phyloP scores from a whole-genome alignment of 306 rosid species.

The Comarum palustre region DNA sequence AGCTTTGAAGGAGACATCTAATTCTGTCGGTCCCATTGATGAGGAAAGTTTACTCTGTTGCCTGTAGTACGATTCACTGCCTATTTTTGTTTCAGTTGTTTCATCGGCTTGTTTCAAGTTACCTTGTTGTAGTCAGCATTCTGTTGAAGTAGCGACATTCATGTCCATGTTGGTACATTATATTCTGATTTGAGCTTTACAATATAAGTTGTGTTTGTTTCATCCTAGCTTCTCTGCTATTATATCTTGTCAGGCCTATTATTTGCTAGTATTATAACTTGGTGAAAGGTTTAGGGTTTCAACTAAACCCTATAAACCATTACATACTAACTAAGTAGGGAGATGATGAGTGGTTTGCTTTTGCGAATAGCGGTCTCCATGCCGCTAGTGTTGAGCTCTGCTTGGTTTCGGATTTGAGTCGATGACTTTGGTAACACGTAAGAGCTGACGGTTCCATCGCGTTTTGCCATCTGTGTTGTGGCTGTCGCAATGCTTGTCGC shows the following conservation, averaged over 20 bases:
- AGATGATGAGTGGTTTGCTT: no score
- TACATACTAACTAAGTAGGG: no score
- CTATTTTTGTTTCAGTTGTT: conserved; percentile 8
- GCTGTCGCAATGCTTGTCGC: no score
- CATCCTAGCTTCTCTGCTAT: not conserved
- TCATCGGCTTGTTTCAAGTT: not conserved
- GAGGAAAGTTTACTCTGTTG: not conserved
- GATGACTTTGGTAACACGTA: no score
- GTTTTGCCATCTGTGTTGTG: no score
- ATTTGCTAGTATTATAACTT: not conserved
- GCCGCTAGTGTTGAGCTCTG: no score
- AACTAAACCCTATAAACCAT: no score
- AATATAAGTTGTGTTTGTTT: not conserved
- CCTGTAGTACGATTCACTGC: not conserved
- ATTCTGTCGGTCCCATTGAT: not conserved
- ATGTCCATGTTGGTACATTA: not conserved
- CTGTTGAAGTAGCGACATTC: not conserved
- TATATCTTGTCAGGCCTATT: not conserved
- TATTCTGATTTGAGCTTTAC: not conserved
- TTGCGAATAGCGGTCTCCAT: no score
- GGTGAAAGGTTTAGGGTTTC: no score
- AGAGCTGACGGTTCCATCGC: no score
- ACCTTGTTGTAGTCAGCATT: conserved; percentile 11
- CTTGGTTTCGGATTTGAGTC: no score
- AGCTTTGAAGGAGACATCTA: conserved; percentile 12